Base-by-base conservation (phyloP, 192 early-diverging fungal species). In the Podila epicladia region DNA sequence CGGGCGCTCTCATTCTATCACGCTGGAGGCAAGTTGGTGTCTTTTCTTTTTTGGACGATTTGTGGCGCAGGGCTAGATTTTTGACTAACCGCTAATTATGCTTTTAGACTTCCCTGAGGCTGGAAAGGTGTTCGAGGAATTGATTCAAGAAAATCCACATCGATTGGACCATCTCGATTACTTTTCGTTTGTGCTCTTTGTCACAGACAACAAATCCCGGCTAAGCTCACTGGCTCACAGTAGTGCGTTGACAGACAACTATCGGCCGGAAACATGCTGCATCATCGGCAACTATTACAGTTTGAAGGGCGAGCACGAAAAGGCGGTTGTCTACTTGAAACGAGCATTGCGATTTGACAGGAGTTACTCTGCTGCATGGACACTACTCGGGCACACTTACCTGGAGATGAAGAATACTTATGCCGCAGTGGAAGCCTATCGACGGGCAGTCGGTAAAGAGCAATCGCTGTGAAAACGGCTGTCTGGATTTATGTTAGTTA, bases 381-480 rank as follows among this genome's bases (percentile, higher is more conserved):
- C 95, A 1, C 85, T 99, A 65, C 87, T 99, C 87, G 98, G 97
- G 2, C 96, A 98, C 73, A 95, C 97, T 80, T 98, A 95, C 69
- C 84, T 99, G 37, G 96, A 99, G 75, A 69, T 96, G 72, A 96
- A 96, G 65, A 97, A 96, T 71, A 90, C 92, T 0, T 86, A 94
- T 32, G 95, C 94, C 6, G 98, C 96, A 1, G 88, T 97, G 7
- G 94, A 97, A 75, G 92, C 94, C 9, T 98, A 98, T 71, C 86
- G 94, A 33, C 84, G 91, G 62, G 97, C 95, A 0, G 85, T 95
- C 6, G 91, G 93, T 94, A 82, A 69, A 84, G 19, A 28, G 4
- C 28, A 33, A 9, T 19, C 20, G n/a, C 24, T 64, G 5, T 50
- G 55, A 55, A 17, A 24, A n/a, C 4, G 35, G 35, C 53, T 8